These are phyloP conservation scores for Vachellia pachyceras DNA, from an alignment of 306 rosid species.

Conservation along the genomic window DNA sequence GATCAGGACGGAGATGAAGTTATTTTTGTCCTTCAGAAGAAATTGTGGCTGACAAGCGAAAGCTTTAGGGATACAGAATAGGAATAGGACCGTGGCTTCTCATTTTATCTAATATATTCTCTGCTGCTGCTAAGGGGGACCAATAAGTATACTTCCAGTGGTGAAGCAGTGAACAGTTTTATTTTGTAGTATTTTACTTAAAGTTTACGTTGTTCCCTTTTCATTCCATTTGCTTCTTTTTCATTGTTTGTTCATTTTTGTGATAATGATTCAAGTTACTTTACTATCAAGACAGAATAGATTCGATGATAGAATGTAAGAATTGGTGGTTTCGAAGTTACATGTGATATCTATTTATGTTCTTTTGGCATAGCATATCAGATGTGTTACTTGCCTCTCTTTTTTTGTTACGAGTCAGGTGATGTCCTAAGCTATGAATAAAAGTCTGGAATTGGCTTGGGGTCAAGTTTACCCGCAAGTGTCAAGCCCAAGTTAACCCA, in stretches of 20 bases:
- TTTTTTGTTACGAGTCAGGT: too few species aligned
- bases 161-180: constrained; percentile 43
- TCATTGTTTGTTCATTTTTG: constrained; percentile 28
- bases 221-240: constrained; percentile 30
- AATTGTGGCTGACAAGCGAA: constrained; percentile 76
- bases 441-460: neutral
- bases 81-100: constrained; percentile 51
- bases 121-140: constrained; percentile 53
- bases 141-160: constrained; percentile 52
- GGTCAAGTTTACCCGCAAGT: neutral
- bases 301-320: constrained; percentile 29
- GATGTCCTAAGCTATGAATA: too few species aligned
- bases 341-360: constrained; percentile 1
- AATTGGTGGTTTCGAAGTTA: constrained; percentile 31
- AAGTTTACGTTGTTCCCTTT: constrained; percentile 34
- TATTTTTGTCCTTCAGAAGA: constrained; percentile 80
- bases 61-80: constrained; percentile 74
- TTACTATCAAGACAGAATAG: constrained; percentile 45
- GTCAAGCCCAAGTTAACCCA: neutral
- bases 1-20: constrained; percentile 64
- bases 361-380: neutral
- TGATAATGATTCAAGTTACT: constrained; percentile 50
- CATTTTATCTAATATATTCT: constrained; percentile 31
- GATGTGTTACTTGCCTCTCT: neutral
- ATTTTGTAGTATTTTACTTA: constrained; percentile 58